Conservation (phyloP, 208 protist genomes). For the Wallacemonas sp. region DNA sequence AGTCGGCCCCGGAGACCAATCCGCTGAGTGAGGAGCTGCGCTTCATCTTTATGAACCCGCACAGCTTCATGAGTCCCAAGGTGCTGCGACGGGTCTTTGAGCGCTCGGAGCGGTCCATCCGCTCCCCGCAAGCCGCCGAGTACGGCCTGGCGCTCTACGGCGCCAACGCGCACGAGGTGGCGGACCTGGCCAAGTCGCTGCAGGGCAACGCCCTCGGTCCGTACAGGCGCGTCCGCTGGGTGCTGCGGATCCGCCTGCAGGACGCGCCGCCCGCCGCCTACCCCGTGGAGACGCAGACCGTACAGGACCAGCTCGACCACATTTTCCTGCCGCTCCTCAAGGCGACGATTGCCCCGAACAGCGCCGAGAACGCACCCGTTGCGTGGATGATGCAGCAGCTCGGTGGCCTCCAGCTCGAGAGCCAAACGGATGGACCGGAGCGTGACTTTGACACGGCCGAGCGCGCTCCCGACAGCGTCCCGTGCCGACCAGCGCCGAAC, state of each 20-base stretch:
- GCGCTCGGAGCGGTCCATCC: slow-evolving; percentile 45
- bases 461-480: slow-evolving; percentile 62
- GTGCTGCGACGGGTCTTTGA: slow-evolving; percentile 62
- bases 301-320: slow-evolving; percentile 96
- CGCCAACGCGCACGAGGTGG: slow-evolving; percentile 58
- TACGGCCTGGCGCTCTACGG: slow-evolving; percentile 84
- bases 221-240: slow-evolving; percentile 91
- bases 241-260: slow-evolving; percentile 94
- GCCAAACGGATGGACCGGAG: slow-evolving; percentile 51
- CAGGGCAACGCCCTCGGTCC: slow-evolving; percentile 54
- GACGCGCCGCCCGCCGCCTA: slow-evolving; percentile 41
- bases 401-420: slow-evolving; percentile 85
- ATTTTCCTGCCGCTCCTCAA: slow-evolving; percentile 98
- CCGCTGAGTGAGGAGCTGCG: slow-evolving; percentile 78
- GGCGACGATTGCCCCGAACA: slow-evolving; percentile 89
- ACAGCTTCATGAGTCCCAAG: slow-evolving; percentile 52
- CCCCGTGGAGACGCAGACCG: slow-evolving; percentile 60
- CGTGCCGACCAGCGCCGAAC: slow-evolving; percentile 86
- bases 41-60: slow-evolving; percentile 72
- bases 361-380: slow-evolving; percentile 75
- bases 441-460: slow-evolving; percentile 63
- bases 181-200: slow-evolving; percentile 63
- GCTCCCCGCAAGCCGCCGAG: slow-evolving; percentile 70
- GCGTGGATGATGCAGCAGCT: slow-evolving; percentile 90
- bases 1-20: slow-evolving; percentile 39